Percentiles rank a stretch among this genome's conserved stretches.
These are phyloP conservation scores for Moniliophthora roreri DNA, from an alignment of 1,284 basidiomycete species.

Conservation along the genomic window DNA sequence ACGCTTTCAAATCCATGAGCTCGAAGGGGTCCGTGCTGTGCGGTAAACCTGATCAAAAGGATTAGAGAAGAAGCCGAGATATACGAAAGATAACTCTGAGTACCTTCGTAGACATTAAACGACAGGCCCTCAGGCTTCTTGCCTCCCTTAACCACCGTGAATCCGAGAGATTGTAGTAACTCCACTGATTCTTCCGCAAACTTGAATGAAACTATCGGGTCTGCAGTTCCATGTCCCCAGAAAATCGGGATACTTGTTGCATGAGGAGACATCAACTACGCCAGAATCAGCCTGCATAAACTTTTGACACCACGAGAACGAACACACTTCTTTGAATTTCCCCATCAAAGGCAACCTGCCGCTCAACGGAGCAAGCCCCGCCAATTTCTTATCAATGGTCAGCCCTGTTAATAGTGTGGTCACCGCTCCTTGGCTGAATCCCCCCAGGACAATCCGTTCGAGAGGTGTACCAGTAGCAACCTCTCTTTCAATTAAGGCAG, in stretches of 20 bases:
- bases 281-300: neutral
- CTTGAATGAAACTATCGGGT: slow-evolving; percentile 65
- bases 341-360: slow-evolving; percentile 72
- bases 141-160: slow-evolving; percentile 31
- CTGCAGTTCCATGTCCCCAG: slow-evolving; percentile 81
- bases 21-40: slow-evolving; percentile 66
- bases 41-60: too few relatives aligned
- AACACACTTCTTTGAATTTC: slow-evolving; percentile 63
- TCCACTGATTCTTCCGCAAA: slow-evolving; percentile 50
- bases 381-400: slow-evolving; percentile 66
- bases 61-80: too few relatives aligned
- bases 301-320: slow-evolving; percentile 22
- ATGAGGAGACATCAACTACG: slow-evolving; percentile 57
- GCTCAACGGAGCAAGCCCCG: slow-evolving; percentile 71
- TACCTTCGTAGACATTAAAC: slow-evolving; percentile 60
- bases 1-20: slow-evolving; percentile 60
- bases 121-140: slow-evolving; percentile 42
- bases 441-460: slow-evolving; percentile 74
- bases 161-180: slow-evolving; percentile 50
- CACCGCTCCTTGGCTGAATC: slow-evolving; percentile 86
- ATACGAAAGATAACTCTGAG: too few relatives aligned
- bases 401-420: slow-evolving; percentile 76
- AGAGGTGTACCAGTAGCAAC: slow-evolving; percentile 71
- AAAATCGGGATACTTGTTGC: slow-evolving; percentile 71
- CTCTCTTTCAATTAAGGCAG: slow-evolving; percentile 72